phyloP scores from a whole-genome alignment of 306 rosid genomes.

The Trifolium dubium region DNA sequence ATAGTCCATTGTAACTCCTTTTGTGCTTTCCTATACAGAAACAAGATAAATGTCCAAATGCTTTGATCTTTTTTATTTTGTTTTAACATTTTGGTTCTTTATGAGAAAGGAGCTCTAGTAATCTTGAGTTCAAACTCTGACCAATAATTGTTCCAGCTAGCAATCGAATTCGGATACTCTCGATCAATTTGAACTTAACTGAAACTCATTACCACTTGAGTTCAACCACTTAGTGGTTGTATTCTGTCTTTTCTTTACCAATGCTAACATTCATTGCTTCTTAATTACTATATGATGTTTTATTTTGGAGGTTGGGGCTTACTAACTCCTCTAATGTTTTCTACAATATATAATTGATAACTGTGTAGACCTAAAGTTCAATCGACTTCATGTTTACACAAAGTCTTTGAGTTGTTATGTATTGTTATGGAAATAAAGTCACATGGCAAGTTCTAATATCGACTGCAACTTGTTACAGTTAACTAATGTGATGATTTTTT shows the following conservation, averaged over 20 bases:
- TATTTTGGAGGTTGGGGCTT: background rate
- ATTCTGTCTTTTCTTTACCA: slow-evolving; percentile 4
- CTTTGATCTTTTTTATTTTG: background rate
- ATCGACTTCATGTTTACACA: slow-evolving; percentile 19
- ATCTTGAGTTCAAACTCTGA: background rate
- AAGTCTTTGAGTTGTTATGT: background rate
- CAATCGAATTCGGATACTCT: background rate
- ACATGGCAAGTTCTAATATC: slow-evolving; percentile 5
- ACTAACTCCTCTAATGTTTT: background rate
- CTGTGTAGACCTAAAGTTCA: slow-evolving; percentile 15
- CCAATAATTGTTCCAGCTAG: background rate
- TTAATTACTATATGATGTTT: slow-evolving; percentile 24
- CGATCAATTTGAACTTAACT: background rate
- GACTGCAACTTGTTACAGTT: background rate
- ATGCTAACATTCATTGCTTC: slow-evolving; percentile 29
- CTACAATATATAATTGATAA: slow-evolving; percentile 26
- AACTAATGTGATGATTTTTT: background rate
- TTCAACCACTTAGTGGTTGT: background rate
- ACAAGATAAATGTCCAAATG: slow-evolving; percentile 23
- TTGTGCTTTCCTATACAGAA: slow-evolving; percentile 13
- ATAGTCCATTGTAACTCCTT: slow-evolving; percentile 14
- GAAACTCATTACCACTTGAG: background rate
- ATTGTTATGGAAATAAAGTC: slow-evolving; percentile 12
- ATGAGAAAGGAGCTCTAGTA: background rate
- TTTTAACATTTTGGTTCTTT: background rate